Evolutionary conservation across 2,329 filamentous ascomycete genomes (phyloP).

Genomic region (Ophiostoma himal-ulmi): DNA sequence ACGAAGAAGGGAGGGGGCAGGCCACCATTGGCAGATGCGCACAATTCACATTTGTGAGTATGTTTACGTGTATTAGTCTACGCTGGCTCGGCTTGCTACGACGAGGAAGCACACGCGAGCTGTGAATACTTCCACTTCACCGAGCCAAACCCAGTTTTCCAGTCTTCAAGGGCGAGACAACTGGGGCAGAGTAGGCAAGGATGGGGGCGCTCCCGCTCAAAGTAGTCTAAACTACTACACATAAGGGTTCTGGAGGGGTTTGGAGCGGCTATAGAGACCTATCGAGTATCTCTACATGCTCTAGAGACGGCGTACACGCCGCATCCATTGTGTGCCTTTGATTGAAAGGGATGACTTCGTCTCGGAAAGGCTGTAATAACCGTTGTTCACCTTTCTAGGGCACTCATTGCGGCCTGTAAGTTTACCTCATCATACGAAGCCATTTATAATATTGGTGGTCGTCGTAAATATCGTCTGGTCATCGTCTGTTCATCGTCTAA

Average conservation of each 20-base stretch:
- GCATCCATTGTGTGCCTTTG: neutral
- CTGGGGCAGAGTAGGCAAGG: neutral
- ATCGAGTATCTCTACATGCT: neutral
- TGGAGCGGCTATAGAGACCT: neutral
- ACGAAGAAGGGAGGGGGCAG: neutral
- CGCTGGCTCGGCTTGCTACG: too few relatives aligned
- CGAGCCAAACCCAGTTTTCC: neutral
- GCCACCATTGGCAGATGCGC: neutral
- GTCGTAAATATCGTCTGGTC: neutral
- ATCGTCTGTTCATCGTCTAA: neutral
- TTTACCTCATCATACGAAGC: neutral
- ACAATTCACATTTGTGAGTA: neutral
- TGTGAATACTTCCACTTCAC: neutral
- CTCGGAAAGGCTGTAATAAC: neutral
- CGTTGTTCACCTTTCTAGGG: conserved; percentile 4
- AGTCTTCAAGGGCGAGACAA: conserved; percentile 10
- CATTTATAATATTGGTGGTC: neutral
- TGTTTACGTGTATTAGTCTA: neutral
- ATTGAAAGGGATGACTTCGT: neutral
- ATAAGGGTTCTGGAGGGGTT: neutral
- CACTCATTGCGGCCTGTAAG: neutral
- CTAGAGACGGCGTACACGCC: neutral
- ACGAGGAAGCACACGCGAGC: neutral
- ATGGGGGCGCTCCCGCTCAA: neutral
- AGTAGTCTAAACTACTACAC: neutral